phyloP scores from a whole-genome alignment of 1,284 basidiomycete genomes.

The Rhodotorula sp. region DNA sequence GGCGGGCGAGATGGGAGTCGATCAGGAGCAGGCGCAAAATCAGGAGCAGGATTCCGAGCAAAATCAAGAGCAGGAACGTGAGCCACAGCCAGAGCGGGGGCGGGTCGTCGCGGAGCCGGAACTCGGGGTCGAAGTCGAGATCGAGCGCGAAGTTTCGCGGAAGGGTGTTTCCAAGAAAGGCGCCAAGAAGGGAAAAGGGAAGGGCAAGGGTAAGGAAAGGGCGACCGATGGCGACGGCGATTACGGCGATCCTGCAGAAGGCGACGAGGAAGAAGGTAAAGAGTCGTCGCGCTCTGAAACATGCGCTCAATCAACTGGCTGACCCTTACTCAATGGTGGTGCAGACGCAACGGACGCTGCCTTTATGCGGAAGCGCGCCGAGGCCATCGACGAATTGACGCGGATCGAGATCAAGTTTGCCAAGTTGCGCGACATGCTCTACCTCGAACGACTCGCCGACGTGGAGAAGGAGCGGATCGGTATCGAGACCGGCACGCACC shows the following conservation, averaged over 20 bases:
- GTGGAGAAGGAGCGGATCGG: slow-evolving; percentile 57
- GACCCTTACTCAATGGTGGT: not conserved
- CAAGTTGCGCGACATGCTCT: slow-evolving; percentile 56
- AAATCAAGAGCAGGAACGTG: too few relatives aligned
- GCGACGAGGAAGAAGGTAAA: slow-evolving; percentile 35
- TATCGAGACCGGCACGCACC: slow-evolving; percentile 66
- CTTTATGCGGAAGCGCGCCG: slow-evolving; percentile 43
- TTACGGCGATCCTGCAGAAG: slow-evolving; percentile 3
- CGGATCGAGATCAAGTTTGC: slow-evolving; percentile 60
- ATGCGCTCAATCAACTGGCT: not conserved
- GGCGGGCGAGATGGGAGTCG: not conserved
- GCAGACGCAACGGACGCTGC: slow-evolving; percentile 29
- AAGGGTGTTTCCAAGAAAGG: slow-evolving; percentile 13
- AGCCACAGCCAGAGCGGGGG: not conserved
- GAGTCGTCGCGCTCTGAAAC: not conserved
- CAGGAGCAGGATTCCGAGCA: too few relatives aligned
- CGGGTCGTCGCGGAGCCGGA: not conserved
- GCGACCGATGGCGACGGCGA: slow-evolving; percentile 12
- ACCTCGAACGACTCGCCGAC: slow-evolving; percentile 58
- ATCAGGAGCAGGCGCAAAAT: not conserved
- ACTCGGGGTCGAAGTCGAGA: slow-evolving; percentile 6
- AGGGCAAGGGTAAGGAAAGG: slow-evolving; percentile 30
- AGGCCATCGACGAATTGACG: slow-evolving; percentile 56
- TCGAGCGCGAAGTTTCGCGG: slow-evolving; percentile 19
- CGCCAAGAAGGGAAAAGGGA: slow-evolving; percentile 6